phyloP scores from a whole-genome alignment of 2,329 filamentous ascomycete species.

The Fusarium hostae region DNA sequence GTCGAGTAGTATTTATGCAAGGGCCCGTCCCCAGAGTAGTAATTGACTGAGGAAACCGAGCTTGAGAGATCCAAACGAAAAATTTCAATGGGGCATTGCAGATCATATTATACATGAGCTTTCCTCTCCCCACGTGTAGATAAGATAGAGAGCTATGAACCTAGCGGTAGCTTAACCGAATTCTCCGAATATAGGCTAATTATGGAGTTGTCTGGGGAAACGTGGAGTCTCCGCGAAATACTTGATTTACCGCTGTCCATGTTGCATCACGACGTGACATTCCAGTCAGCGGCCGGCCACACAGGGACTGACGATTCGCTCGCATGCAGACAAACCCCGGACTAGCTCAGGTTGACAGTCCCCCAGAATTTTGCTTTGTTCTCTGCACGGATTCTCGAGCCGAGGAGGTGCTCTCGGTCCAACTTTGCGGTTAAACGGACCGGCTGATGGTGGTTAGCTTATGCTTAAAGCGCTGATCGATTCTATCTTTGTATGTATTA shows the following conservation, averaged over 20 bases:
- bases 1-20: background rate
- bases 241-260: conserved; percentile 9
- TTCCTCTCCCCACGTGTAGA: background rate
- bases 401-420: conserved; percentile 12
- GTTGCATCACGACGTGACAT: conserved; percentile 23
- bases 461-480: conserved; percentile 30
- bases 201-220: conserved; percentile 24
- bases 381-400: conserved; percentile 12
- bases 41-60: background rate
- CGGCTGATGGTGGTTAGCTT: conserved; percentile 31
- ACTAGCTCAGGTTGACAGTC: conserved; percentile 4
- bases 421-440: conserved; percentile 35
- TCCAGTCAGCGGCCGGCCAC: conserved; percentile 7
- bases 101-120: conserved; percentile 28
- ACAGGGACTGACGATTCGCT: conserved; percentile 9
- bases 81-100: conserved; percentile 11
- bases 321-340: background rate
- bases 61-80: background rate
- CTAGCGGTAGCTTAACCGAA: conserved; percentile 20
- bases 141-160: background rate
- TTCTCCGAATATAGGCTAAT: conserved; percentile 26
- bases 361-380: background rate
- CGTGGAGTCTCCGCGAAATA: conserved; percentile 24
- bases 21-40: background rate
- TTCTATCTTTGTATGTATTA: conserved; percentile 1